Percentiles rank a stretch among this genome's conserved stretches.
These are phyloP conservation scores for Penicillium thymicola DNA, from an alignment of 2,329 filamentous ascomycete genomes.

Conservation along the genomic window DNA sequence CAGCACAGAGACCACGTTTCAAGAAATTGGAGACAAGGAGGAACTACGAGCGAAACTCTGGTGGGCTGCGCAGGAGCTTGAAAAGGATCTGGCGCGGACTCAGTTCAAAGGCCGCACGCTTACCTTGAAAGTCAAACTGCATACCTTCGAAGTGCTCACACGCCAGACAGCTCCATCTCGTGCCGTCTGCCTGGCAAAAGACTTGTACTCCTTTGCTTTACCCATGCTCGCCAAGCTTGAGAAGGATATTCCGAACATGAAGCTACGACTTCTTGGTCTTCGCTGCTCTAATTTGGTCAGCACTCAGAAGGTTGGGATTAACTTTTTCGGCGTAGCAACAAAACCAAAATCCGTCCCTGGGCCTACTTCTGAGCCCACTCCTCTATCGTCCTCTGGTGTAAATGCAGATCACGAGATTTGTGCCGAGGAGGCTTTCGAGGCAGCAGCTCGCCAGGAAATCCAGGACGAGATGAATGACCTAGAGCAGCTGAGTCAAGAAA, in stretches of 20 bases:
- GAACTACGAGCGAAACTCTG: constrained; percentile 73
- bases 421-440: constrained; percentile 65
- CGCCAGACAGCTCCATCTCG: constrained; percentile 73
- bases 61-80: constrained; percentile 78
- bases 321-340: constrained; percentile 66
- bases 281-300: constrained; percentile 83
- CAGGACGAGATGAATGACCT: constrained; percentile 61
- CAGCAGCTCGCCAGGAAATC: constrained; percentile 57
- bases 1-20: constrained; percentile 88
- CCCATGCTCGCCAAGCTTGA: constrained; percentile 83
- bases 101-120: constrained; percentile 88
- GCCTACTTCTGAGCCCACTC: constrained; percentile 12
- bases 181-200: constrained; percentile 69
- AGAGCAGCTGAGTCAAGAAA: constrained; percentile 60
- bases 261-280: constrained; percentile 79
- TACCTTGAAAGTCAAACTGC: constrained; percentile 87
- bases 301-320: constrained; percentile 74
- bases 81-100: constrained; percentile 75
- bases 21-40: constrained; percentile 67
- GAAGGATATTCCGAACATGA: constrained; percentile 76
- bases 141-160: constrained; percentile 89
- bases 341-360: constrained; percentile 21
- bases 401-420: constrained; percentile 61
- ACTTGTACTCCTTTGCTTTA: constrained; percentile 75
- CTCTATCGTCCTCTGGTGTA: neutral